Conservation (phyloP, 306 rosid species). For the Cicer bijugum region DNA sequence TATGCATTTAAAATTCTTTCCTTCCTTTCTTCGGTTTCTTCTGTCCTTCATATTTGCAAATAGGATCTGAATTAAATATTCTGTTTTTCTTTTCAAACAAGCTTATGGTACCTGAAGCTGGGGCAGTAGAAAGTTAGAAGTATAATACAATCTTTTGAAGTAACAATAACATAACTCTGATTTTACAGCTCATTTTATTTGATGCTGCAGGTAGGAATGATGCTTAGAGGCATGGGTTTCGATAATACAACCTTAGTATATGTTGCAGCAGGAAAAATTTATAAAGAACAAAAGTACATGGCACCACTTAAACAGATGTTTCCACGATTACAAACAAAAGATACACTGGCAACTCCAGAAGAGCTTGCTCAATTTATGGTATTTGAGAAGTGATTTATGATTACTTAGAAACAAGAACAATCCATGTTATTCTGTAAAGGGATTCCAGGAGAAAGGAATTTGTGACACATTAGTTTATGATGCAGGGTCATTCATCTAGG, state of each 20-base stretch:
- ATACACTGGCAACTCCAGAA: constrained; percentile 74
- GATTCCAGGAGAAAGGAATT: neutral
- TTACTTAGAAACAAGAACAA: constrained; percentile 28
- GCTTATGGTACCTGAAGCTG: constrained; percentile 28
- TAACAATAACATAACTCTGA: constrained; percentile 18
- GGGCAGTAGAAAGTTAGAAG: constrained; percentile 6
- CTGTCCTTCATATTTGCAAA: neutral
- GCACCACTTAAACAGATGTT: constrained; percentile 95
- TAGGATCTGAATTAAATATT: constrained; percentile 12
- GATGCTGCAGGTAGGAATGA: constrained; percentile 82
- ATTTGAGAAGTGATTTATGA: constrained; percentile 41
- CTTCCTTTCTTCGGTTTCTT: constrained; percentile 16
- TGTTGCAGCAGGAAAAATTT: constrained; percentile 91
- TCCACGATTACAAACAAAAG: constrained; percentile 87
- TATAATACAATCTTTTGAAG: neutral
- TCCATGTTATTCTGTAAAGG: constrained; percentile 40
- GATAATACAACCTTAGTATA: constrained; percentile 84
- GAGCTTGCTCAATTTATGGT: constrained; percentile 91
- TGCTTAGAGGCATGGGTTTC: constrained; percentile 98
- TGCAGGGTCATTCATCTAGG: constrained; percentile 94
- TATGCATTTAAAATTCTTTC: constrained; percentile 39
- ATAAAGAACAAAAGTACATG: constrained; percentile 82
- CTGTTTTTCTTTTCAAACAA: constrained; percentile 19
- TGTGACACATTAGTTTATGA: constrained; percentile 47
- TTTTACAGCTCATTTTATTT: constrained; percentile 38